These are phyloP conservation scores for Penicillium olsonii DNA, from an alignment of 2,329 filamentous ascomycete genomes.

Conservation along the genomic window DNA sequence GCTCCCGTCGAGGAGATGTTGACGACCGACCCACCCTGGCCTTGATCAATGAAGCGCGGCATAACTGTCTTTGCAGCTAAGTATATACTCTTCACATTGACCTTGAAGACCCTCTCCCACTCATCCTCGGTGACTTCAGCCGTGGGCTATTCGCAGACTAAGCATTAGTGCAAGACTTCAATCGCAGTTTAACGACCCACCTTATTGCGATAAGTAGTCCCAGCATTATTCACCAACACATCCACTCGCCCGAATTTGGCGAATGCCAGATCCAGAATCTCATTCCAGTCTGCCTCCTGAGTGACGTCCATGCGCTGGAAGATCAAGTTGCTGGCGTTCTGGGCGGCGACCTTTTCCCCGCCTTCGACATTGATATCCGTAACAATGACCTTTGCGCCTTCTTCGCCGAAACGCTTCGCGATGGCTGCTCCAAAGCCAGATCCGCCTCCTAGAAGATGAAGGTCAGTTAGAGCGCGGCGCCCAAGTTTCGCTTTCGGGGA, in stretches of 20 bases:
- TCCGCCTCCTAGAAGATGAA: slow-evolving; percentile 33
- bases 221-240: slow-evolving; percentile 52
- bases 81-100: slow-evolving; percentile 49
- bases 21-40: slow-evolving; percentile 45
- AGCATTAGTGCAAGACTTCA: background rate
- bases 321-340: slow-evolving; percentile 30
- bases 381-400: slow-evolving; percentile 46
- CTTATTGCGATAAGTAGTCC: slow-evolving; percentile 45
- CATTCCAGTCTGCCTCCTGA: slow-evolving; percentile 35
- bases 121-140: slow-evolving; percentile 45
- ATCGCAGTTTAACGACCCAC: slow-evolving; percentile 16
- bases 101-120: slow-evolving; percentile 47
- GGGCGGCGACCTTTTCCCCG: slow-evolving; percentile 34
- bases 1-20: slow-evolving; percentile 49
- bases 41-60: slow-evolving; percentile 40
- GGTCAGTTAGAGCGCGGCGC: background rate
- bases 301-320: slow-evolving; percentile 41
- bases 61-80: slow-evolving; percentile 37
- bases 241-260: slow-evolving; percentile 40
- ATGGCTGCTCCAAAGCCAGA: slow-evolving; percentile 48
- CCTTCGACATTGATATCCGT: slow-evolving; percentile 44
- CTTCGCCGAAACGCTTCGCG: slow-evolving; percentile 40
- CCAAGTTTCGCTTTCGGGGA: background rate
- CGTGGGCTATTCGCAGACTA: slow-evolving; percentile 33
- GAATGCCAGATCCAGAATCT: slow-evolving; percentile 32